Base-by-base conservation (phyloP, 139 green algal genomes). In the Eudorina sp. region DNA sequence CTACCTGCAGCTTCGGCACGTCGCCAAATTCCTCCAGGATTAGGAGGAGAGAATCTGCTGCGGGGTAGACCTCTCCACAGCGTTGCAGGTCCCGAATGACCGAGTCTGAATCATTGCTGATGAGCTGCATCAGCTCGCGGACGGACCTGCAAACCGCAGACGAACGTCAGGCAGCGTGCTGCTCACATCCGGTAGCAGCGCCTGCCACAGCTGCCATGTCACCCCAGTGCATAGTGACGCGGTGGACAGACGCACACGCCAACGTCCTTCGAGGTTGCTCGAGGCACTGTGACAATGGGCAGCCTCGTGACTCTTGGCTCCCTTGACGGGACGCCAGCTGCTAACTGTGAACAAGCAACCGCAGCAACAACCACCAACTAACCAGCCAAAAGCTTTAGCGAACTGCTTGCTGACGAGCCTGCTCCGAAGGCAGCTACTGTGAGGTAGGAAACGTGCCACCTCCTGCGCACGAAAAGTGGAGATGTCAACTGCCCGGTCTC, bases 351-450 rank as follows among this genome's bases (percentile, higher is more conserved):
- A 66, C 55, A 11, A 66, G 29, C 55, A 23, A 27, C 29, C 23
- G 55, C 55, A 66, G 55, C 7, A 25, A 66, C 55, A 66, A 25
- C n/a, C 62, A n/a, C 41, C 43, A 46, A 53, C 78, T 14, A 3
- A 74, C 78, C 78, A 85, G 19, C 78, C 78, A 5, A 85, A 85
- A 0, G 78, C 78, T 16, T 85, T 25, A 5, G 78, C 78, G 29
- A 85, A 85, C 31, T 6, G 58, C 58, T 74, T 85, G 58, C 55
- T 85, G 2, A 85, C 78, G 31, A 55, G 25, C 38, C 78, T 41
- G 29, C 41, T 45, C 58, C 78, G 55, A 14, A 85, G 41, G 40
- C 55, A 85, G 38, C 78, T 85, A 4, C 58, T 55, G 4, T 60
- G 58, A 19, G 78, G 78, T 8, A 85, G 55, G 41, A 60, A n/a